Base-by-base conservation (phyloP, 148 eudicot genomes). In the Vaccinium macrocarpon region DNA sequence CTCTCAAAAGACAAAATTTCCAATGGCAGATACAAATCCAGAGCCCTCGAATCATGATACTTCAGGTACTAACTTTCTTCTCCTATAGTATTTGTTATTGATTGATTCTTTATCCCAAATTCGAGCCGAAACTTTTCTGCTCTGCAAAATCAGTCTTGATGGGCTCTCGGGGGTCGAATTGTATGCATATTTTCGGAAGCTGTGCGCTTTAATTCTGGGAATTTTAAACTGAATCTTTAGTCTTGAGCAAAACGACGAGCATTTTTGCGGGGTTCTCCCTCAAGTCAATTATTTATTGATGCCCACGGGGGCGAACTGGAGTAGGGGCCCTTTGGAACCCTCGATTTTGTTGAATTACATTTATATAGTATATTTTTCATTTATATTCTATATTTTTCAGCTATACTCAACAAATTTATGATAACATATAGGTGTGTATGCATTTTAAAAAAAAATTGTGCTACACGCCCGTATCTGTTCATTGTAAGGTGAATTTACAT, bases 1-100 rank as follows among this genome's bases (percentile, higher is more conserved):
- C 8, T 50, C 25, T n/a, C 15, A 11, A 5, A n/a, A n/a, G n/a
- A n/a, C n/a, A n/a, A n/a, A 35, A 68, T 50, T 16, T 72, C 6
- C 59, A 71, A 82, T 82, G 84, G 78, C 84, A 53, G 78, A 72
- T 25, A 18, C 50, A 6, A 70, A 19, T 29, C 12, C 75, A 7
- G 16, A 52, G 78, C 62, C 78, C 18, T 51, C 66, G 5, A 72
- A 32, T 48, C 42, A 61, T 18, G 62, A 61, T 18, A 49, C 51
- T 64, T 64, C 75, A 66, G 83, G 83, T 81, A 56, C 74, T 23
- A 14, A 61, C 5, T 68, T 27, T 68, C 38, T 12, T 68, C 73
- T 25, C 6, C 12, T 23, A 66, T 25, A 18, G 3, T 32, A 1
- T 42, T n/a, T 9, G 23, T 21, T n/a, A 9, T 64, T 3, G 70